Evolutionary conservation across 1,139 yeast genomes (phyloP), one percentile per base, ranked within the genome.

Genomic region (Yamadazyma jaroonii): DNA sequence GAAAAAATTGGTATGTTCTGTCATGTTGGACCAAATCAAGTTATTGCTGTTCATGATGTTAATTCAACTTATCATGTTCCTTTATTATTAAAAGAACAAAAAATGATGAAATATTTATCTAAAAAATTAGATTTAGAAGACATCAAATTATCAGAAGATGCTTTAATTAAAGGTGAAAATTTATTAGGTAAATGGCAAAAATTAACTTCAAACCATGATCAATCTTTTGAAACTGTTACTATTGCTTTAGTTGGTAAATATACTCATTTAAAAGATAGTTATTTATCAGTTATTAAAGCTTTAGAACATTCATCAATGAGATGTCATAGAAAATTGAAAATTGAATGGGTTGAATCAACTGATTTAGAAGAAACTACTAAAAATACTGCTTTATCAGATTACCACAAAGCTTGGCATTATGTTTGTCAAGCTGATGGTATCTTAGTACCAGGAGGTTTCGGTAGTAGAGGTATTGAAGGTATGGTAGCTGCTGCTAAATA

Each of bases 1-100:
- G 94, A 86, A 47, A 92, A 92, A 68, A 92, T 92, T 57, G 94
- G 97, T 44, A 92, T 94, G 98, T 92, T 92, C 69, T 92, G 98
- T 66, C 98, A 94, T 59, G 98, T 92, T 51, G 97, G 97, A 17
- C 89, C 95, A 17, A 89, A 90, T 42, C 98, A 94, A 67, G 98
- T 92, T 37, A 77, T 94, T 53, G 97, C 96, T 36, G 96, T 92
- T 42, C 96, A 90, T 59, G 98, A 94, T 64, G 96, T 92, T 53
- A 87, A 87, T 69, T 87, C 97, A 9, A 92, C 98, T 37, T 92
- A 92, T 64, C 98, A 94, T 61, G 97, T 92, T 51, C 99, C 99
- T 38, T 74, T 92, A 50, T 72, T 92, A 58, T 77, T 92, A 53
- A 79, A 84, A 56, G 92, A 92, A 59, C 97, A 92, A 70, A 83